Conservation (phyloP, 2,329 filamentous ascomycete genomes). For the Tolypocladium nubicola region DNA sequence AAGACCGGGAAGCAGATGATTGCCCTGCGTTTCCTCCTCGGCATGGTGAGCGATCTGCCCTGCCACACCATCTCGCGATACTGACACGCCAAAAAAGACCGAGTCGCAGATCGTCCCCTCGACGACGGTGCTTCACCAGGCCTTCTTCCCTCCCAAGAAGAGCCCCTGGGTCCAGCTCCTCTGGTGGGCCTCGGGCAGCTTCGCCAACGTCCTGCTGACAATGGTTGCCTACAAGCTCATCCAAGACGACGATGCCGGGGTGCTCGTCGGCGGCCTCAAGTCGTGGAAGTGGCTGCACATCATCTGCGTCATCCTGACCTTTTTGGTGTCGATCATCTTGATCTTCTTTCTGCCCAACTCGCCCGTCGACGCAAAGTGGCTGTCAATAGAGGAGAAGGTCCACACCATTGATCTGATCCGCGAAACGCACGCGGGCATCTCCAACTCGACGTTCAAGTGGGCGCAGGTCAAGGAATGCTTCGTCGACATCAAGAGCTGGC, state of each 20-base stretch:
- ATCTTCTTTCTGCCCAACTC: conserved; percentile 11
- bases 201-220: conserved; percentile 16
- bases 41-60: conserved; percentile 6
- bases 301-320: conserved; percentile 41
- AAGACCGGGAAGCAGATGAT: conserved; percentile 12
- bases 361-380: conserved; percentile 10
- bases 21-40: conserved; percentile 11
- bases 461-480: conserved; percentile 11
- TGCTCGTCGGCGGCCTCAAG: conserved; percentile 7
- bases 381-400: conserved; percentile 9
- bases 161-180: conserved; percentile 17
- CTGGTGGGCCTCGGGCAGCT: conserved; percentile 16
- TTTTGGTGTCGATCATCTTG: conserved; percentile 14
- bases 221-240: conserved; percentile 17
- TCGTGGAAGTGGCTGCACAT: conserved; percentile 42
- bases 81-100: conserved; percentile 7
- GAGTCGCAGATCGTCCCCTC: conserved; percentile 16
- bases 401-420: conserved; percentile 11
- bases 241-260: conserved; percentile 7
- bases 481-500: conserved; percentile 12
- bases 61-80: background rate
- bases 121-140: conserved; percentile 16
- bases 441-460: conserved; percentile 13
- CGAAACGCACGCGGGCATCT: conserved; percentile 10
- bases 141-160: conserved; percentile 16